A percentile compares a stretch with the other conserved stretches of the same genome.
These are phyloP conservation scores for Tranzscheliella williamsii DNA, from an alignment of 1,284 basidiomycete genomes.

Conservation along the genomic window DNA sequence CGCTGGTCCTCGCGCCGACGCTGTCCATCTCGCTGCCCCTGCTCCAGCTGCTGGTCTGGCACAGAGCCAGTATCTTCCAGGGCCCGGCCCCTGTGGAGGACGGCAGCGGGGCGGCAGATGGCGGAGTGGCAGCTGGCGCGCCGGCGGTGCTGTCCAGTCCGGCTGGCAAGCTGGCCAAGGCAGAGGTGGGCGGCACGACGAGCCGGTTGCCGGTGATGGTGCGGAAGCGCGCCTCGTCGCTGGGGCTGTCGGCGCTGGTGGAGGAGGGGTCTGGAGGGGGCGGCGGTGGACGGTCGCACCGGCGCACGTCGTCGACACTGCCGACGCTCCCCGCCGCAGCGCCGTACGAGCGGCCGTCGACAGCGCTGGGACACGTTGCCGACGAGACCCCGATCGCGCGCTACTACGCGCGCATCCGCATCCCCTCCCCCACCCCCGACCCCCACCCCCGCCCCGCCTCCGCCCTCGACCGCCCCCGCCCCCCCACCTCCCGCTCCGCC, in stretches of 20 bases:
- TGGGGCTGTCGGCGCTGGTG: conserved; percentile 5
- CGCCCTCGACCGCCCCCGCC: conserved; percentile 34
- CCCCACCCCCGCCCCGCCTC: background rate
- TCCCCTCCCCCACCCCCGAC: background rate
- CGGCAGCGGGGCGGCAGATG: conserved; percentile 3
- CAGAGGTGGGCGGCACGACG: background rate
- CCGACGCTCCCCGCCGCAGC: conserved; percentile 6
- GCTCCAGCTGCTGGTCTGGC: conserved; percentile 46
- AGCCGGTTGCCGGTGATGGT: conserved; percentile 23
- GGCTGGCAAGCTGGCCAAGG: conserved; percentile 15
- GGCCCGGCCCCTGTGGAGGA: conserved; percentile 12
- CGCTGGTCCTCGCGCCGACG: conserved; percentile 55
- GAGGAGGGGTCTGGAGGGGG: background rate
- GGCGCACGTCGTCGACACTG: background rate
- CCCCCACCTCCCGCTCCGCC: conserved; percentile 14
- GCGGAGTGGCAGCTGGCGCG: background rate
- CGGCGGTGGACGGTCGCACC: background rate
- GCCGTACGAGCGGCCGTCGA: conserved; percentile 21
- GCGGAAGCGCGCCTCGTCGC: conserved; percentile 15
- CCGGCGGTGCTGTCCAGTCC: conserved; percentile 2
- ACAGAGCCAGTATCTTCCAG: conserved; percentile 29
- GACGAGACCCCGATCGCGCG: conserved; percentile 18
- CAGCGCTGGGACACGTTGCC: conserved; percentile 18
- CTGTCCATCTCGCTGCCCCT: conserved; percentile 43
- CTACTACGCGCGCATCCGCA: conserved; percentile 12